Conservation (phyloP, 345 rosid genomes). For the Rhodomyrtus tomentosa region DNA sequence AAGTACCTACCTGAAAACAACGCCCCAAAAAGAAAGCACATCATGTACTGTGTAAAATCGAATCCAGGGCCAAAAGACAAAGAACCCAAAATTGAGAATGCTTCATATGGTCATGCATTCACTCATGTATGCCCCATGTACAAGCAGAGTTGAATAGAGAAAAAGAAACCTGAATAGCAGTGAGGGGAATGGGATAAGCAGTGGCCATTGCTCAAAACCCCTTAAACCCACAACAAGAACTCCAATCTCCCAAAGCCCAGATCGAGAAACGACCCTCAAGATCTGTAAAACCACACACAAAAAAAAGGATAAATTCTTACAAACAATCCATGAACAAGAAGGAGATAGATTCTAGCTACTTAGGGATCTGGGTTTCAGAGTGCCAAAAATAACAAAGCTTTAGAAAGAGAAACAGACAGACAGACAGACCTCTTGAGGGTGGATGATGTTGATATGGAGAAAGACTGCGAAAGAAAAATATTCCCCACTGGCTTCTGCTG, state of each 20-base stretch:
- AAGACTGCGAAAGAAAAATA: background rate
- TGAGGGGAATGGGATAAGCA: constrained; percentile 23
- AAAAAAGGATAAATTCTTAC: no score
- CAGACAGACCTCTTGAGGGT: background rate
- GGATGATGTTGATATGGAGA: background rate
- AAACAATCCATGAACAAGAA: background rate
- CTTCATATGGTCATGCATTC: background rate
- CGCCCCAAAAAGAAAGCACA: background rate
- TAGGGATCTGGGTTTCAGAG: background rate
- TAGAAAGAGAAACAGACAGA: background rate
- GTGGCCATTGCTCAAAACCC: constrained; percentile 18
- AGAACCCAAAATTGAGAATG: background rate
- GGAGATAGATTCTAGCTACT: background rate
- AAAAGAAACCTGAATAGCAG: constrained; percentile 24
- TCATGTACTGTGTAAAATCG: background rate
- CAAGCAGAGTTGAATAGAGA: background rate
- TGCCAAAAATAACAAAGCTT: background rate
- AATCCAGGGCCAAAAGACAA: background rate
- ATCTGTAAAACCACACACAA: background rate
- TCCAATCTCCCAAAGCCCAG: background rate
- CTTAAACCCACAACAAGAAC: background rate
- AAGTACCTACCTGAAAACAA: constrained; percentile 64
- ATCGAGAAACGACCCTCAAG: constrained; percentile 2
- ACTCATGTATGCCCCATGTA: background rate
- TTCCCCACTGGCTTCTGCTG: background rate